Percentiles rank a stretch among this genome's conserved stretches.
Evolutionary conservation across 108 stramenopile genomes (phyloP).

Genomic region (Fistulifera pelliculosa): DNA sequence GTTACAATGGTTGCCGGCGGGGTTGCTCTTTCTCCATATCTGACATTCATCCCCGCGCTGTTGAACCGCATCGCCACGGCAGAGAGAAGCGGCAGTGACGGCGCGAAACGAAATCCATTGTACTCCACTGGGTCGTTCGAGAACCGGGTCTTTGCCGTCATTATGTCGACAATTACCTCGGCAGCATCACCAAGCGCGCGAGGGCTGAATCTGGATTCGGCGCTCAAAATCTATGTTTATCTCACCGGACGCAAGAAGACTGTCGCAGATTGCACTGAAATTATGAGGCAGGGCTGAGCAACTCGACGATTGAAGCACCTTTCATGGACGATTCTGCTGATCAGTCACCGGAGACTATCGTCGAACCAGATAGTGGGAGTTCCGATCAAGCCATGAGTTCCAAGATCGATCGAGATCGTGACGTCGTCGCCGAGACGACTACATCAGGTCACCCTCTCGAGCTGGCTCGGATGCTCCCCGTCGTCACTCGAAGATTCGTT

Average conservation of each 20-base stretch:
- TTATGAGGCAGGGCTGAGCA: too few species aligned
- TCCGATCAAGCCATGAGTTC: too few species aligned
- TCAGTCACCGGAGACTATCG: too few species aligned
- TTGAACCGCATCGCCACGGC: neutral
- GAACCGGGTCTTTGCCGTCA: conserved; percentile 1
- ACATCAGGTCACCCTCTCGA: conserved; percentile 1
- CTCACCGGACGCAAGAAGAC: too few species aligned
- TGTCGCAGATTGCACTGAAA: too few species aligned
- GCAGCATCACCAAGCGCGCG: neutral
- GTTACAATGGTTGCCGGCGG: conserved; percentile 11
- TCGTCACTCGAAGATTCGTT: neutral
- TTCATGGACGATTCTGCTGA: too few species aligned
- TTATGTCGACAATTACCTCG: too few species aligned
- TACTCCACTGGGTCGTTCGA: conserved; percentile 3
- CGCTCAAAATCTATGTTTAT: too few species aligned
- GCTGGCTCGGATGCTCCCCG: conserved; percentile 11
- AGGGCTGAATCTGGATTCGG: neutral
- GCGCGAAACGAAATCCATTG: neutral
- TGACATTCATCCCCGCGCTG: conserved; percentile 5
- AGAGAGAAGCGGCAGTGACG: neutral
- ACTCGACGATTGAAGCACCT: too few species aligned
- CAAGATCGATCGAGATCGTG: neutral
- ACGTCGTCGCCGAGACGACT: neutral
- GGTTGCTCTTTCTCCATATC: conserved; percentile 12
- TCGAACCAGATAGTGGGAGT: too few species aligned